These are phyloP conservation scores for Hyaloscypha bicolor DNA, from an alignment of 495 filamentous ascomycete genomes.

Conservation along the genomic window DNA sequence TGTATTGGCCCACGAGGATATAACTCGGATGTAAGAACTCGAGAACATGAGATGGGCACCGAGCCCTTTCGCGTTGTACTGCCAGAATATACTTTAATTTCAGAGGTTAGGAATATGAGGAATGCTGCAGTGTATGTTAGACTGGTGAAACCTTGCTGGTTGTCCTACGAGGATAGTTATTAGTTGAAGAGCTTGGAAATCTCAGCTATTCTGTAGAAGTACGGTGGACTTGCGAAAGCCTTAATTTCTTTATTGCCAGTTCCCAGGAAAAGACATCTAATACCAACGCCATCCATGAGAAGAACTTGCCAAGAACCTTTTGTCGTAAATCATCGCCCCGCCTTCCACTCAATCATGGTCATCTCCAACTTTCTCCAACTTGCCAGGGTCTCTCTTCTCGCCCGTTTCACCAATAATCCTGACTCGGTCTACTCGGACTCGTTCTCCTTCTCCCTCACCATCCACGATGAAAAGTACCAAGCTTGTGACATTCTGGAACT, in stretches of 20 bases:
- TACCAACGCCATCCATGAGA: constrained; percentile 27
- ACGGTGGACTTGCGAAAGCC: constrained; percentile 1
- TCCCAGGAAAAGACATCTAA: constrained; percentile 3
- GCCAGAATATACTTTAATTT: too few relatives aligned
- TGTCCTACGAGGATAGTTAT: neutral
- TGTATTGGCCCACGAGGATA: too few relatives aligned
- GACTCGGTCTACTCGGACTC: constrained; percentile 82
- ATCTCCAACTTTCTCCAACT: constrained; percentile 93
- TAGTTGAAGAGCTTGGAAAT: neutral
- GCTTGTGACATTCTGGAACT: constrained; percentile 90
- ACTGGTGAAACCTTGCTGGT: neutral
- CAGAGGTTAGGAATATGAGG: too few relatives aligned
- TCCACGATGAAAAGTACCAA: constrained; percentile 88
- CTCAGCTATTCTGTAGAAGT: neutral
- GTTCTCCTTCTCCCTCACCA: constrained; percentile 83
- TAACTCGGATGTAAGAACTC: too few relatives aligned
- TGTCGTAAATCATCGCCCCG: neutral
- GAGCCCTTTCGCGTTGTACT: too few relatives aligned
- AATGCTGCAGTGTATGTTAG: too few relatives aligned
- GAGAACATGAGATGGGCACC: too few relatives aligned
- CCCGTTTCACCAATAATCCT: constrained; percentile 89
- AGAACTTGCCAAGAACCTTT: neutral
- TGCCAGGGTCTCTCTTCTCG: constrained; percentile 89
- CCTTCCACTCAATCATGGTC: constrained; percentile 58
- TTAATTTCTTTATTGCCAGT: neutral